Evolutionary conservation across 176 grass and related monocot species (phyloP).

Genomic region (Pontederia crassipes): DNA sequence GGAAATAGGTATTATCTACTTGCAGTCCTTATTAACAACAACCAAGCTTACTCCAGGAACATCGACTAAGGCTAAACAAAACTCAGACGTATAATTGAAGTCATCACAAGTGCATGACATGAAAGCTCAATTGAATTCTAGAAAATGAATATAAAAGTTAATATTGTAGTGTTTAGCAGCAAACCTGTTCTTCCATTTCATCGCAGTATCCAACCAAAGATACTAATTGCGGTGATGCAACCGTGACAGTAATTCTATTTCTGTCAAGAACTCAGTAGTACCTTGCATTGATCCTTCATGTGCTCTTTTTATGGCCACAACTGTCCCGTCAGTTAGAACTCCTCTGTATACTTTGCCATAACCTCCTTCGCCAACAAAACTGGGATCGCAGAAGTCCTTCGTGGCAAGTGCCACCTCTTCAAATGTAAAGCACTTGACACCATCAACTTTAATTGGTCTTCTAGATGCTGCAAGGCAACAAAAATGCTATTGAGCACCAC

Average conservation of each 20-base stretch:
- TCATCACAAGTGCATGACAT: too few species aligned
- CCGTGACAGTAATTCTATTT: slow-evolving; percentile 87
- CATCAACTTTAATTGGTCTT: slow-evolving; percentile 72
- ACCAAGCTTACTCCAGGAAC: too few species aligned
- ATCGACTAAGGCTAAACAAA: too few species aligned
- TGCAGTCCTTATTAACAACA: too few species aligned
- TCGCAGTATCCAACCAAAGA: slow-evolving; percentile 87
- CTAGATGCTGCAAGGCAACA: slow-evolving; percentile 39
- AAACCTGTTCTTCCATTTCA: slow-evolving; percentile 83
- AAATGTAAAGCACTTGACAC: slow-evolving; percentile 71
- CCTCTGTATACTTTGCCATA: slow-evolving; percentile 95
- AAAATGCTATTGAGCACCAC: background rate
- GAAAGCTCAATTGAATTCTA: background rate
- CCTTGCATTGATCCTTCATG: slow-evolving; percentile 83
- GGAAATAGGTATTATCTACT: too few species aligned
- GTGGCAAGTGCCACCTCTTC: slow-evolving; percentile 72
- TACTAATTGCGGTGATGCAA: slow-evolving; percentile 93
- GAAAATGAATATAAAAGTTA: background rate
- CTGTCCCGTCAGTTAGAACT: slow-evolving; percentile 52
- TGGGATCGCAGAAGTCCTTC: slow-evolving; percentile 47
- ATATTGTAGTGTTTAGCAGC: slow-evolving; percentile 6
- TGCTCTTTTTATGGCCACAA: slow-evolving; percentile 89
- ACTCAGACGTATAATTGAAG: too few species aligned
- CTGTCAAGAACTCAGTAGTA: slow-evolving; percentile 82
- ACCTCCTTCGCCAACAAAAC: slow-evolving; percentile 80